Evolutionary conservation across 345 rosid genomes (phyloP), one percentile per base, ranked within the genome.

Genomic region (Rhodomyrtus tomentosa): DNA sequence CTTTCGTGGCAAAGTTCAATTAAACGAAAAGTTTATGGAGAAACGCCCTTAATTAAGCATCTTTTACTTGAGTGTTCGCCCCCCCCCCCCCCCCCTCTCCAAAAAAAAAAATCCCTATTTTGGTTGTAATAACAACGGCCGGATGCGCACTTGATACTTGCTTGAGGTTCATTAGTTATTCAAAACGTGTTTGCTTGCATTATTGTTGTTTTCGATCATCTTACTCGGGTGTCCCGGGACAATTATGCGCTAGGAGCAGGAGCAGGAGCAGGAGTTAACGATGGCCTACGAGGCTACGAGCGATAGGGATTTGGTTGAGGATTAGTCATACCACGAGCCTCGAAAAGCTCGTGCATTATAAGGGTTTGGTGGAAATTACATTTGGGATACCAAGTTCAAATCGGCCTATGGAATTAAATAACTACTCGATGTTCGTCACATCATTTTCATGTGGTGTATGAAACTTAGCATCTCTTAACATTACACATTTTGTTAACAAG

Each of bases 101-200:
- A 27, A 27, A 59, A 6, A 16, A 1, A 18, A 16, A 14, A 52
- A 4, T 6, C 11, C 2, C 3, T 15, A 14, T 29, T 29, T 0
- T 7, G 16, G 10, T 7, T 0, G 21, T 15, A 1, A 59, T 0
- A 0, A 59, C 11, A 0, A n/a, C 5, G 1, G 7, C 0, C 2
- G 16, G 0, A 32, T 16, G 12, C 0, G 6, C 36, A 16, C 3
- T 62, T 2, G 1, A 6, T 62, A 8, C 12, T 62, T 4, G 42
- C 8, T 1, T 1, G 0, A 16, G 12, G 42, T 5, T 0, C 11
- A 16, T 29, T 16, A 62, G 38, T 16, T 32, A 32, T 15, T 15
- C 21, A 14, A 29, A 29, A 59, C 6, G 38, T 14, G 73, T 6
- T 59, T 1, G 6, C 16, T 1, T 14, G 38, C 5, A 6, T 27